phyloP scores from a whole-genome alignment of 2,329 filamentous ascomycete genomes.

The Lecanicillium sp. region DNA sequence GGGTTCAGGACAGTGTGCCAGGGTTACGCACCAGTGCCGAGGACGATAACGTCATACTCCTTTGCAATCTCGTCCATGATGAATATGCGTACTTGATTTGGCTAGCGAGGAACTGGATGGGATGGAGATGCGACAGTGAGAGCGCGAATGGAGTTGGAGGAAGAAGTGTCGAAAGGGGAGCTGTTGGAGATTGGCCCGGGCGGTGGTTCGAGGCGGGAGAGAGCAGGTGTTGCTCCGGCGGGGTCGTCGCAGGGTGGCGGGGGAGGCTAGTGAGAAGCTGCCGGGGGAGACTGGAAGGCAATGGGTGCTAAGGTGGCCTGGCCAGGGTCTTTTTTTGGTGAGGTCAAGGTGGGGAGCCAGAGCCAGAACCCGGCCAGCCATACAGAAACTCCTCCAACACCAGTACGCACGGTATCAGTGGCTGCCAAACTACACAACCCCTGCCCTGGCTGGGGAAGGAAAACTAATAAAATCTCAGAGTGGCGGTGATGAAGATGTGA shows the following conservation, averaged over 20 bases:
- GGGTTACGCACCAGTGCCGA: slow-evolving; percentile 85
- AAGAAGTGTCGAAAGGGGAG: slow-evolving; percentile 1
- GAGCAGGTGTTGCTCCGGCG: slow-evolving; percentile 1
- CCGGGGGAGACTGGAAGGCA: too few species aligned
- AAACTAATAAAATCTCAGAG: too few species aligned
- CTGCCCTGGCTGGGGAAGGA: too few species aligned
- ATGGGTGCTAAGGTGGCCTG: too few species aligned
- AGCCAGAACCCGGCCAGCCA: too few species aligned
- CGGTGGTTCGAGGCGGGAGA: slow-evolving; percentile 3
- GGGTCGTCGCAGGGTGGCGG: not conserved
- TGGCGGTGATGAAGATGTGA: too few species aligned
- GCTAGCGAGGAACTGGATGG: slow-evolving; percentile 9
- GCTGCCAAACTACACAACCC: too few species aligned
- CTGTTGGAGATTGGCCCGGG: not conserved
- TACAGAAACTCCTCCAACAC: too few species aligned
- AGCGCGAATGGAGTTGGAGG: not conserved
- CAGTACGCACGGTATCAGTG: too few species aligned
- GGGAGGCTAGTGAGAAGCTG: too few species aligned
- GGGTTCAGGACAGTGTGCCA: not conserved
- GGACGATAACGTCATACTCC: slow-evolving; percentile 97
- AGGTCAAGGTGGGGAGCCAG: too few species aligned
- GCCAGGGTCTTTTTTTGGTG: too few species aligned
- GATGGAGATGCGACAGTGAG: not conserved
- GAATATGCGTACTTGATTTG: slow-evolving; percentile 10
- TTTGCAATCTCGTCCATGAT: slow-evolving; percentile 96